Evolutionary conservation across 257 asterid genomes (phyloP).

Genomic region (Rauvolfia tetraphylla): DNA sequence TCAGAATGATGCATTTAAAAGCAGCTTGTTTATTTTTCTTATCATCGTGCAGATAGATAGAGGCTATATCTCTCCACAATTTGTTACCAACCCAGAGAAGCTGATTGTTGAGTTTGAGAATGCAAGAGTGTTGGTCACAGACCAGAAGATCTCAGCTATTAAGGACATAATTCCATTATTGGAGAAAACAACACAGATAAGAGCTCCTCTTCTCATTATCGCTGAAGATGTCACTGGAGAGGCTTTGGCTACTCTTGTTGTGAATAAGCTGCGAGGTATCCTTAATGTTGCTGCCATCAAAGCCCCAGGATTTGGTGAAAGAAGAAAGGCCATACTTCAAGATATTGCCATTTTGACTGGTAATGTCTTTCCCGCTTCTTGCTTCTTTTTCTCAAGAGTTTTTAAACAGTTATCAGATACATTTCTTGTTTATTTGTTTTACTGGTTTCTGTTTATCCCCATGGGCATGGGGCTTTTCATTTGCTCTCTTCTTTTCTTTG

Average conservation of each 20-base stretch:
- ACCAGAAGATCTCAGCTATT: conserved; percentile 82
- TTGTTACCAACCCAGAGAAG: conserved; percentile 89
- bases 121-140: conserved; percentile 74
- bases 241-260: conserved; percentile 97
- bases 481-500: not conserved
- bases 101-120: conserved; percentile 79
- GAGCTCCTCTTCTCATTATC: conserved; percentile 77
- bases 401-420: not conserved
- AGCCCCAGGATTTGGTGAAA: conserved; percentile 99
- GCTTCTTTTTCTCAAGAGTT: not conserved
- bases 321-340: conserved; percentile 94
- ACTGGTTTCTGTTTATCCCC: not conserved
- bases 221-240: conserved; percentile 97
- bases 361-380: conserved; percentile 13
- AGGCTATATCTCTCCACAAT: conserved; percentile 94
- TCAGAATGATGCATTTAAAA: too few species aligned
- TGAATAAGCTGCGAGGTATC: conserved; percentile 89
- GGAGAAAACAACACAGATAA: conserved; percentile 80
- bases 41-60: conserved; percentile 67
- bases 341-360: conserved; percentile 97
- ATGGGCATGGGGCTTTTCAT: too few species aligned
- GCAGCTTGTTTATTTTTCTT: not conserved
- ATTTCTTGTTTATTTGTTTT: not conserved
- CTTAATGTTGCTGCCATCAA: conserved; percentile 94
- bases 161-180: conserved; percentile 88